Evolutionary conservation across 768 basidiomycete genomes (phyloP), one percentile per base, ranked within the genome.

Genomic region (Leccinum arenicola): DNA sequence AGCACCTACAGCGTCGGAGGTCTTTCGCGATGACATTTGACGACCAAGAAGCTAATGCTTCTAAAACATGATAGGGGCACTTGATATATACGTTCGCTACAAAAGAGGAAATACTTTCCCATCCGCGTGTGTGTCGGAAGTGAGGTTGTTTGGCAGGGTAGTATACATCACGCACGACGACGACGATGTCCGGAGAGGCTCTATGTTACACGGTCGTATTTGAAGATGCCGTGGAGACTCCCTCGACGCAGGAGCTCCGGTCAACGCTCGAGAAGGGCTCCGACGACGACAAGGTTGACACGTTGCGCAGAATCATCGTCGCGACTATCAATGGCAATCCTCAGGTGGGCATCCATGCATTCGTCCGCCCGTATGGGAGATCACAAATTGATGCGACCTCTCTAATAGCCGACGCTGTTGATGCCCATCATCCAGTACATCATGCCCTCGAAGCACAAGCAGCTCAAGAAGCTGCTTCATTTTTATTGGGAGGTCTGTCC

Each of bases 391-490:
- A 62, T 35, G 15, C 27, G 7, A 43, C 52, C 7, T 14, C 54
- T 21, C 21, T 70, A 17, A 17, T 40, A 96, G 94, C 92, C 94
- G n/a, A 77, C 84, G 54, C 75, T 98, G 52, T 86, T 98, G 77
- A 98, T 99, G 95, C 92, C 95, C 6, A 89, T 98, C 74, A 98
- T 99, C 65, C 97, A 99, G 84, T 97, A 88, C 76, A 90, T 96
- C 62, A 84, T 98, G 82, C 97, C 97, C 38, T 92, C 91, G 55
- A 87, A 88, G 72, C 95, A 91, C 79, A 98, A 99, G 79, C 87
- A 88, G 60, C 84, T 98, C 71, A 98, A 99, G 86, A 99, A 98
- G 78, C 77, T 97, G 63, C 79, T 98, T 38, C 93, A 94, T 74
- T 94, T 93, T 71, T 95, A 95, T 73, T 95, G 92, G 92, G 93